A percentile compares a stretch with the other conserved stretches of the same genome.
phyloP scores from a whole-genome alignment of 2,329 filamentous ascomycete genomes.

The Cladosporium cucumerinum region DNA sequence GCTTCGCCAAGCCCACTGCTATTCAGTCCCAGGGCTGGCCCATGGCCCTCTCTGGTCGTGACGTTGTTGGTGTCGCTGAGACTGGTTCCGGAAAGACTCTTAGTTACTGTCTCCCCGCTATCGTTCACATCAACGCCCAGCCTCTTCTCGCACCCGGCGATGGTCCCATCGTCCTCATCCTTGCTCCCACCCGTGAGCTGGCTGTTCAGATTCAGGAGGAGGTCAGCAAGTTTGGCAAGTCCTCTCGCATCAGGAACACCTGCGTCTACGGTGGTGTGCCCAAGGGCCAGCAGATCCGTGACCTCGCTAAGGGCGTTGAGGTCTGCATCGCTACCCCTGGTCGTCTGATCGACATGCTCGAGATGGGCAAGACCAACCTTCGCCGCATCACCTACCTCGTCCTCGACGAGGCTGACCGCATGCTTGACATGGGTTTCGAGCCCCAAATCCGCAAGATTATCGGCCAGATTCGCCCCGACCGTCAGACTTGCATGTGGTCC shows the following conservation, averaged over 20 bases:
- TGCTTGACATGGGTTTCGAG: conserved; percentile 99
- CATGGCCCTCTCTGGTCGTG: conserved; percentile 96
- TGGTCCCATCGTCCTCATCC: conserved; percentile 91
- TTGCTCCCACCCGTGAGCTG: conserved; percentile 94
- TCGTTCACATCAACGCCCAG: conserved; percentile 99
- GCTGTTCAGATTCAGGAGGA: conserved; percentile 98
- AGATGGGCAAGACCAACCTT: conserved; percentile 96
- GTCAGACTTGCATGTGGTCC: conserved; percentile 99
- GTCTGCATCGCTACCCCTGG: conserved; percentile 98
- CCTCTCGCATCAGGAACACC: conserved; percentile 95
- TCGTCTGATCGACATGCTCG: conserved; percentile 97
- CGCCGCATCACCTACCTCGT: conserved; percentile 97
- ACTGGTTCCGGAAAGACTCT: conserved; percentile 99
- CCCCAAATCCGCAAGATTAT: conserved; percentile 99
- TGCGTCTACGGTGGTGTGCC: conserved; percentile 99
- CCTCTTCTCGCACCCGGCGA: conserved; percentile 92
- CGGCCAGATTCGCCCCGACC: conserved; percentile 91
- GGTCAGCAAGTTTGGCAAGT: conserved; percentile 97
- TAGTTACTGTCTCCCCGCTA: conserved; percentile 95
- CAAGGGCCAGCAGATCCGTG: conserved; percentile 94
- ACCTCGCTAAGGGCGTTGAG: conserved; percentile 91
- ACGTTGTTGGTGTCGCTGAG: conserved; percentile 98
- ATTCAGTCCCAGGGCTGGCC: conserved; percentile 99
- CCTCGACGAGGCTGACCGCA: conserved; percentile 97
- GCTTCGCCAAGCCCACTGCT: conserved; percentile 86